phyloP scores from a whole-genome alignment of 768 basidiomycete species.

The Leccinum ochraceum region DNA sequence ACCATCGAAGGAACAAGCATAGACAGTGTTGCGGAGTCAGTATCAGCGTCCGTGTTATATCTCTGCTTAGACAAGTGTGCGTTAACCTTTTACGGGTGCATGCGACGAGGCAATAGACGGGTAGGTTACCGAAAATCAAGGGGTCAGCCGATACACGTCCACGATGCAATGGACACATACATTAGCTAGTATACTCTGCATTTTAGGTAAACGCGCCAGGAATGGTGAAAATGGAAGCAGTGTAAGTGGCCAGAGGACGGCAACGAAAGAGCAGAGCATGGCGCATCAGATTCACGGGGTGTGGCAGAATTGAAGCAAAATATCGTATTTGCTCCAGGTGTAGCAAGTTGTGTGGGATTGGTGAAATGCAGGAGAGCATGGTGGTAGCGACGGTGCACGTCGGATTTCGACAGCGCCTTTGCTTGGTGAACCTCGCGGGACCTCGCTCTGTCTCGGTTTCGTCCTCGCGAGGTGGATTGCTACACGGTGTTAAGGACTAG shows the following conservation, averaged over 20 bases:
- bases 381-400: constrained; percentile 29
- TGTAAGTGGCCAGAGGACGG: constrained; percentile 46
- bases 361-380: constrained; percentile 25
- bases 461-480: too few relatives aligned
- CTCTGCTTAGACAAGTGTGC: too few relatives aligned
- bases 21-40: too few relatives aligned
- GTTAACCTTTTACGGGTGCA: too few relatives aligned
- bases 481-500: too few relatives aligned
- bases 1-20: too few relatives aligned
- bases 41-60: too few relatives aligned
- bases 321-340: constrained; percentile 11
- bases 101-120: too few relatives aligned
- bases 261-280: constrained; percentile 1
- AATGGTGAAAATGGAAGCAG: constrained; percentile 52
- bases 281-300: constrained; percentile 15
- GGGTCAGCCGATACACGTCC: too few relatives aligned
- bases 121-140: too few relatives aligned
- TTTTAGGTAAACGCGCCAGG: constrained; percentile 7
- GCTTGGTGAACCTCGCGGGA: constrained; percentile 28
- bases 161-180: constrained; percentile 8
- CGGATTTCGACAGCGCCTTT: constrained; percentile 23
- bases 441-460: too few relatives aligned
- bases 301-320: constrained; percentile 33
- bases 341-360: constrained; percentile 10
- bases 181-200: constrained; percentile 16